phyloP scores from a whole-genome alignment of 148 eudicot genomes.

The Agrostemma githago region DNA sequence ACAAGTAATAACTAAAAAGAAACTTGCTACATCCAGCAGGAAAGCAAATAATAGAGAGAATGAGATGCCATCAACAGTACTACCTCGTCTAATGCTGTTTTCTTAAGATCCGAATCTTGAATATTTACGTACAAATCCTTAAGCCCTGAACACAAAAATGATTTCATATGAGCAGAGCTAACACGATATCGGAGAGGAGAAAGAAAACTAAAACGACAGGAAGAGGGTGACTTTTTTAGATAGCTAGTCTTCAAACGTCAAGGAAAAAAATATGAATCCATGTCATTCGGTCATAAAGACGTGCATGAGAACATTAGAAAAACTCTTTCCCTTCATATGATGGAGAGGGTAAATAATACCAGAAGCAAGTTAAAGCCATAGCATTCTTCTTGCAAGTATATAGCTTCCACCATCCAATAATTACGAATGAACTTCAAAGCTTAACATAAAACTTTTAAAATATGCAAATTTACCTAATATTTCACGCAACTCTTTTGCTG shows the following conservation, averaged over 20 bases:
- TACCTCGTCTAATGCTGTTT: slow-evolving; percentile 80
- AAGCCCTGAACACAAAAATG: slow-evolving; percentile 45
- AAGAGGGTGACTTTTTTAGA: neutral
- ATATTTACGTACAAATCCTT: slow-evolving; percentile 54
- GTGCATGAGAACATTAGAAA: neutral
- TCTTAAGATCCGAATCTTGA: slow-evolving; percentile 64
- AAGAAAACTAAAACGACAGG: too few species aligned
- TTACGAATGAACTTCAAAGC: neutral
- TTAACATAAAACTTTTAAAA: neutral
- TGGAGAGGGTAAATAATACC: neutral
- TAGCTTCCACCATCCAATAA: slow-evolving; percentile 1
- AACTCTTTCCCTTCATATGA: neutral
- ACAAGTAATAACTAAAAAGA: neutral
- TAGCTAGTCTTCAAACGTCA: neutral
- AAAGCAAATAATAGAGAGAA: neutral
- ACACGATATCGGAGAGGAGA: neutral
- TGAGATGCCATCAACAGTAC: neutral
- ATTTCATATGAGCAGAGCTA: neutral
- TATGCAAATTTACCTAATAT: slow-evolving; percentile 54
- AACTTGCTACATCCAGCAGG: slow-evolving; percentile 1
- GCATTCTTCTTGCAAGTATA: neutral
- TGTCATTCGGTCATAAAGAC: neutral
- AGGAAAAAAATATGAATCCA: neutral
- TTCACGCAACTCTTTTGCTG: slow-evolving; percentile 96
- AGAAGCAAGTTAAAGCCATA: neutral